These are phyloP conservation scores for Calvatia gigantea DNA, from an alignment of 768 basidiomycete species.

Conservation along the genomic window DNA sequence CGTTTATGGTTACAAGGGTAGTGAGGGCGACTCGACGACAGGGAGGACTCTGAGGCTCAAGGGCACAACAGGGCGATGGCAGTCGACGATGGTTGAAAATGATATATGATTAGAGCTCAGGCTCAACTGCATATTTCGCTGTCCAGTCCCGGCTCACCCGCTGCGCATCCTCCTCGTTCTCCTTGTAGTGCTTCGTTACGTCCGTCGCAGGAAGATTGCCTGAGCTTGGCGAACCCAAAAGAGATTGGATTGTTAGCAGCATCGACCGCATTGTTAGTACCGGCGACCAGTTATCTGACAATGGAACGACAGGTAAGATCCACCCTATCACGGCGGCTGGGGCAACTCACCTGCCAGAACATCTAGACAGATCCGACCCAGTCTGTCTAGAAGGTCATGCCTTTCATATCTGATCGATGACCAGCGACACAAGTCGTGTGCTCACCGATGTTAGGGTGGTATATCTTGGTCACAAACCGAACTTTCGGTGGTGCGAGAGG, in stretches of 20 bases:
- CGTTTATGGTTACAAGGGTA: too few species aligned
- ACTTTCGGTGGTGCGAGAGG: conserved; percentile 99
- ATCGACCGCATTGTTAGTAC: conserved; percentile 98
- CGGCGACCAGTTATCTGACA: conserved; percentile 97
- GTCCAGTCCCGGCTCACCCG: conserved; percentile 96
- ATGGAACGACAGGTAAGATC: not conserved
- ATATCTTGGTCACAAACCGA: conserved; percentile 95
- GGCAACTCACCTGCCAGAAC: conserved; percentile 81
- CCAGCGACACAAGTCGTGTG: conserved; percentile 10
- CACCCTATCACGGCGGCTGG: not conserved
- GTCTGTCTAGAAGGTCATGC: conserved; percentile 70
- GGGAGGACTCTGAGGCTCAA: conserved; percentile 8
- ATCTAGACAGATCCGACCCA: conserved; percentile 96
- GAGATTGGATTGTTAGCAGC: conserved; percentile 93
- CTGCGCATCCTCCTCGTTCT: conserved; percentile 92
- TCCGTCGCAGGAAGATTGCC: conserved; percentile 94
- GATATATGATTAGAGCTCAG: too few species aligned
- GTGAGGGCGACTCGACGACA: too few species aligned
- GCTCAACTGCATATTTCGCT: conserved; percentile 68
- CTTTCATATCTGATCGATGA: conserved; percentile 3
- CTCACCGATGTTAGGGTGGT: conserved; percentile 98
- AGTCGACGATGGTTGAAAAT: not conserved
- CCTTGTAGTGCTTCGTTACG: conserved; percentile 98
- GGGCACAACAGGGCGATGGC: conserved; percentile 1
- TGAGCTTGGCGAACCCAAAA: conserved; percentile 94